Conservation (phyloP, 768 basidiomycete species). For the Cystofilobasidium capitatum region DNA sequence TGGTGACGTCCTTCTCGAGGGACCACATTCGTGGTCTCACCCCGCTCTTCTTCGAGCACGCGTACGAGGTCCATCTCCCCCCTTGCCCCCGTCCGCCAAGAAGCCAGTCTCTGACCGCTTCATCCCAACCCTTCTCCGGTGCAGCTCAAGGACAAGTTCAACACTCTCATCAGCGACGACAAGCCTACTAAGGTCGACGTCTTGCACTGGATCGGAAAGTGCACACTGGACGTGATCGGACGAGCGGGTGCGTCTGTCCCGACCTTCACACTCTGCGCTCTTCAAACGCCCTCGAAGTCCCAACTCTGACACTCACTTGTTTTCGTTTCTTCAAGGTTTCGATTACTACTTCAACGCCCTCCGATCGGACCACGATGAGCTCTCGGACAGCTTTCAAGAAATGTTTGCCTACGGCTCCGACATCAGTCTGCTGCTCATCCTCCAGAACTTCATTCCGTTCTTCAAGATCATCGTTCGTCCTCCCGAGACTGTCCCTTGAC, state of each 20-base stretch:
- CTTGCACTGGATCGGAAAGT: constrained; percentile 50
- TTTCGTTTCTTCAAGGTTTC: constrained; percentile 10
- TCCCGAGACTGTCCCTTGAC: background rate
- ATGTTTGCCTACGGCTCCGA: constrained; percentile 7
- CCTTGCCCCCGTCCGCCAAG: background rate
- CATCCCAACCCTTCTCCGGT: background rate
- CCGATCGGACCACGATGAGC: constrained; percentile 8
- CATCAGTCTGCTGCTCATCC: constrained; percentile 6
- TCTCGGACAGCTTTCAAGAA: constrained; percentile 8
- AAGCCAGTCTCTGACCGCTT: background rate
- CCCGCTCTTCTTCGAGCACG: constrained; percentile 1
- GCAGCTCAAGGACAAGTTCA: constrained; percentile 9
- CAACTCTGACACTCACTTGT: background rate
- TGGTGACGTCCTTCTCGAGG: constrained; percentile 8
- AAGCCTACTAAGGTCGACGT: constrained; percentile 36
- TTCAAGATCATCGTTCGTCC: constrained; percentile 12
- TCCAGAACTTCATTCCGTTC: constrained; percentile 3
- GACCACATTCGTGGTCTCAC: background rate
- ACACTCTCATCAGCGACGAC: background rate
- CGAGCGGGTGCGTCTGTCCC: constrained; percentile 15
- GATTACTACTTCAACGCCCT: constrained; percentile 14
- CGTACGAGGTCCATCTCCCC: background rate
- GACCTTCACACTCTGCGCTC: too few species aligned
- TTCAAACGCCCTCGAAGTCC: too few species aligned
- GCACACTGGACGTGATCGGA: constrained; percentile 48